Percentiles rank a stretch among this genome's conserved stretches.
Evolutionary conservation across 495 filamentous ascomycete species (phyloP).

Genomic region (Hyaloscypha hepaticicola): DNA sequence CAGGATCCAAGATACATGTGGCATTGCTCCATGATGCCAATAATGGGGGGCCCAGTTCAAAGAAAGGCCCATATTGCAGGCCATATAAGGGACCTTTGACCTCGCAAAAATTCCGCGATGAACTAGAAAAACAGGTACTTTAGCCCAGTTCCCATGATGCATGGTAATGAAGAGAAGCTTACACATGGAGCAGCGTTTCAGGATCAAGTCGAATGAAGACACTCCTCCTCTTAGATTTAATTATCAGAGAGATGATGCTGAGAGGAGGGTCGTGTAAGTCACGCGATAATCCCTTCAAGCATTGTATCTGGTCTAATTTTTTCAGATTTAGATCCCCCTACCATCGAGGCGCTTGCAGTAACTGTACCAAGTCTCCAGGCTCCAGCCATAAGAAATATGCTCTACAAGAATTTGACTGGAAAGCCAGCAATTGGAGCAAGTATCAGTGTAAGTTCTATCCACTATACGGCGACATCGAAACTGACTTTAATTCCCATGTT

Average conservation of each 20-base stretch:
- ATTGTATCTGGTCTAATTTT: background rate
- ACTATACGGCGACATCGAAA: background rate
- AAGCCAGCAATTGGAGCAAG: slow-evolving; percentile 5
- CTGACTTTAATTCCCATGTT: background rate
- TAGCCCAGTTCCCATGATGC: background rate
- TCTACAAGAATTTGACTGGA: slow-evolving; percentile 13
- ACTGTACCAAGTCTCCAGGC: slow-evolving; percentile 6
- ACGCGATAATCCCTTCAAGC: background rate
- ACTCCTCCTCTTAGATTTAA: background rate
- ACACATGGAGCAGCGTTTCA: slow-evolving; percentile 12
- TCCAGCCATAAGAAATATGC: slow-evolving; percentile 6
- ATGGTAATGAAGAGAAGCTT: slow-evolving; percentile 2
- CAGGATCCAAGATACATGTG: background rate
- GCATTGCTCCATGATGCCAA: slow-evolving; percentile 12
- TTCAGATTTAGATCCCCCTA: slow-evolving; percentile 9
- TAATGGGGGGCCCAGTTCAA: background rate
- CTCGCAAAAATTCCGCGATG: background rate
- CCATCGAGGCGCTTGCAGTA: slow-evolving; percentile 2
- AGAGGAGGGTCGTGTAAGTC: slow-evolving; percentile 16
- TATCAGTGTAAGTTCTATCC: slow-evolving; percentile 8
- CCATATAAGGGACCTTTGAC: slow-evolving; percentile 17
- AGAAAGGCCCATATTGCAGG: background rate
- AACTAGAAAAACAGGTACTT: slow-evolving; percentile 5
- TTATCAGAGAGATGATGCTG: slow-evolving; percentile 6
- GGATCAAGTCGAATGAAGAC: background rate